Evolutionary conservation across 1,284 basidiomycete species (phyloP), one percentile per base, ranked within the genome.

Genomic region (Porodaedalea pini): DNA sequence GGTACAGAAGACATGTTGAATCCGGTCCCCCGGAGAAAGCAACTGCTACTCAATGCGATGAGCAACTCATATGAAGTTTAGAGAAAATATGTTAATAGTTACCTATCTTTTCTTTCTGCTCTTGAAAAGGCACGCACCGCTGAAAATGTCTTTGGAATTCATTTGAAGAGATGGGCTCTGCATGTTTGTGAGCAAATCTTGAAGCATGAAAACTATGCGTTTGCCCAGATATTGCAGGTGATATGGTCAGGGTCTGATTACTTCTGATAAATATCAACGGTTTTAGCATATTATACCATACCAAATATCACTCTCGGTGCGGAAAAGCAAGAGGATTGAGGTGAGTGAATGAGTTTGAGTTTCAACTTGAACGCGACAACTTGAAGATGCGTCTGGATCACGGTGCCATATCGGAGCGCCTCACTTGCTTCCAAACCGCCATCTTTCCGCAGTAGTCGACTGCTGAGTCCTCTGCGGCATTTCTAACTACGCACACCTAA

Each of bases 21-120:
- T 92, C 89, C 10, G 88, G 81, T 2, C 90, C 90, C 10, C 86
- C 89, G 17, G 90, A 92, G 66, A 85, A 84, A 21, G 85, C 89
- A 25, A 91, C 78, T 36, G 78, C 89, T 89, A 60, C 11, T 34
- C 7, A 13, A 21, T 8, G 15, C 19, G 23, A 39, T 17, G 11
- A 52, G 5, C 7, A 25, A 15, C 4, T 15, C 29, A 3, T 0
- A 43, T 17, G 15, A 32, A n/a, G n/a, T n/a, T 13, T n/a, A 34
- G 15, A 34, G n/a, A 32, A 15, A 51, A 36, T 49, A n/a, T 25
- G 27, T 5, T 43, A 29, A 49, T 3, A 43, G 34, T 59, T 63
- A 78, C 80, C 78, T 43, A 82, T 71, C 29, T 67, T 73, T 10
- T 64, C 57, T 21, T 71, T 65, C 75, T 77, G 78, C 13, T 74